phyloP scores from a whole-genome alignment of 2,329 filamentous ascomycete genomes.

The Fusarium fujikuroi region DNA sequence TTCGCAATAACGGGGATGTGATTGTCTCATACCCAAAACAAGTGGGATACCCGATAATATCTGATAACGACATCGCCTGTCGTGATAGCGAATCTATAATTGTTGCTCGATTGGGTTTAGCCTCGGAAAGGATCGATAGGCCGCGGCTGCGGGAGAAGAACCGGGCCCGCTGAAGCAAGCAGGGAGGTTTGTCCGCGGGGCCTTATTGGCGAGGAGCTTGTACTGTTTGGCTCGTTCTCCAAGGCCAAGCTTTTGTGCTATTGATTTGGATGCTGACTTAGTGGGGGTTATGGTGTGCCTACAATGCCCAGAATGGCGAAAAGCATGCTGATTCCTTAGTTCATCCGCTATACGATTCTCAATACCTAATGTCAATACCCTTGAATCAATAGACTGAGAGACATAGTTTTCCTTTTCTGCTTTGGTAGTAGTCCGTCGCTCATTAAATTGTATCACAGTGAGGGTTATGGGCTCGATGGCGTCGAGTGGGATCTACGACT shows the following conservation, averaged over 20 bases:
- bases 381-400: too few species aligned
- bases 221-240: rapidly evolving
- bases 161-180: not conserved
- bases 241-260: not conserved
- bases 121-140: not conserved
- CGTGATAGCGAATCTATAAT: conserved; percentile 26
- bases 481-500: not conserved
- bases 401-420: too few species aligned
- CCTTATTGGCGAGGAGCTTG: not conserved
- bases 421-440: too few species aligned
- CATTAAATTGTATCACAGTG: too few species aligned
- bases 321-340: too few species aligned
- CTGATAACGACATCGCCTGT: conserved; percentile 28
- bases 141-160: not conserved
- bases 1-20: conserved; percentile 29
- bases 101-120: not conserved
- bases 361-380: too few species aligned
- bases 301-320: not conserved
- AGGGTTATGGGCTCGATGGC: too few species aligned
- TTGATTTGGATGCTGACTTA: not conserved
- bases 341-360: too few species aligned
- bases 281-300: not conserved
- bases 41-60: conserved; percentile 1
- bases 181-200: rapidly evolving
- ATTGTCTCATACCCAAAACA: conserved; percentile 15